Conservation (phyloP, 2,329 filamentous ascomycete species). For the Sphaerostilbella broomeana region DNA sequence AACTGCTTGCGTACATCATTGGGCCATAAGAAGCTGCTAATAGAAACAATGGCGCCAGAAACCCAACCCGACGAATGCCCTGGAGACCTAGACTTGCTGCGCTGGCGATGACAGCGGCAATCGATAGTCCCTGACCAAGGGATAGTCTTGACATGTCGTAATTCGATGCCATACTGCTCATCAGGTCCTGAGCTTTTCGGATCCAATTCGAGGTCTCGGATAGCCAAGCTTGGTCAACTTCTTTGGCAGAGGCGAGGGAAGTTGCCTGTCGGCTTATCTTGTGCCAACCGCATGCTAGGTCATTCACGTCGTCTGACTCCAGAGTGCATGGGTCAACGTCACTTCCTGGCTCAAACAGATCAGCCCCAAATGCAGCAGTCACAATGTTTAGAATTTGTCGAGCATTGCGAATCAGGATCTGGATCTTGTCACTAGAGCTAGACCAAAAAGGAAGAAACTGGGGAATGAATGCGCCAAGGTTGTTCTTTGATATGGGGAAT, state of each 20-base stretch:
- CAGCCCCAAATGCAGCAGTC: conserved; percentile 58
- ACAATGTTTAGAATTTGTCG: conserved; percentile 74
- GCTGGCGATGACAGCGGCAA: conserved; percentile 24
- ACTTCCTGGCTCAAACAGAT: conserved; percentile 33
- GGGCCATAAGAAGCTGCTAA: conserved; percentile 60
- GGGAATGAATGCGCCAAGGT: conserved; percentile 76
- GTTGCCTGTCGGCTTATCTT: conserved; percentile 23
- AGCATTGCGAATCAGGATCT: conserved; percentile 71
- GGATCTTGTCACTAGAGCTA: conserved; percentile 45
- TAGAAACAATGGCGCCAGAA: conserved; percentile 38
- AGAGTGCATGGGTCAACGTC: conserved; percentile 32
- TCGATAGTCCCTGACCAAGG: conserved; percentile 36
- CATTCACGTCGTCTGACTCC: conserved; percentile 38
- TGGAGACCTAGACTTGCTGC: conserved; percentile 12
- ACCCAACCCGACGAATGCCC: conserved; percentile 11
- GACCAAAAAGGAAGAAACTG: conserved; percentile 74
- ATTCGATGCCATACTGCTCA: conserved; percentile 88
- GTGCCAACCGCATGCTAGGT: conserved; percentile 64
- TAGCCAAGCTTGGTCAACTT: conserved; percentile 35
- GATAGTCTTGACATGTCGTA: conserved; percentile 66
- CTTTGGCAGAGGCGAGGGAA: conserved; percentile 17
- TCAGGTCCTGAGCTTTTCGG: conserved; percentile 63
- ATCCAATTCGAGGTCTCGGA: conserved; percentile 54
- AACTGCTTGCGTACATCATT: conserved; percentile 98
- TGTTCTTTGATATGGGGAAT: conserved; percentile 84